Percentiles rank a stretch among this genome's conserved stretches.
Conservation (phyloP, 73 alveolate genomes). For the Blepharisma stoltei region DNA sequence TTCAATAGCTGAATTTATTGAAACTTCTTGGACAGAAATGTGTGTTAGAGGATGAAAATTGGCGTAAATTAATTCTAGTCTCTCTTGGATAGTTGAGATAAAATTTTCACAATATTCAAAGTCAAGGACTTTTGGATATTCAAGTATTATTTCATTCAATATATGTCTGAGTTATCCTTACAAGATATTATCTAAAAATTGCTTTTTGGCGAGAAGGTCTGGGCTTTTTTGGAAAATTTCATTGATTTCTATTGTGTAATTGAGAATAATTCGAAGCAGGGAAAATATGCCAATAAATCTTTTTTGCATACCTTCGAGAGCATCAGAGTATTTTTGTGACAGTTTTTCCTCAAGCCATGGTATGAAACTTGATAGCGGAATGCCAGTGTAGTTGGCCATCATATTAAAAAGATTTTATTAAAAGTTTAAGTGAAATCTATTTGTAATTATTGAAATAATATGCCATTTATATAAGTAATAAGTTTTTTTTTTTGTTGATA, state of each 20-base stretch:
- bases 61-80: not conserved
- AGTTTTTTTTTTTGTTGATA: too few species aligned
- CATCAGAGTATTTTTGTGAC: not conserved
- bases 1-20: not conserved
- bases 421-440: too few species aligned
- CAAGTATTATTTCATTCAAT: slow-evolving; percentile 1
- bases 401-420: too few species aligned
- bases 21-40: not conserved
- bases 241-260: not conserved
- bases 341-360: slow-evolving; percentile 6
- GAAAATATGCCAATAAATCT: slow-evolving; percentile 4
- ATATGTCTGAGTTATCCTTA: slow-evolving; percentile 9
- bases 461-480: too few species aligned
- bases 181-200: slow-evolving; percentile 18
- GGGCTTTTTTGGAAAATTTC: not conserved
- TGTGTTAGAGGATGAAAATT: slow-evolving; percentile 28
- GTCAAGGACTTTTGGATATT: slow-evolving; percentile 27
- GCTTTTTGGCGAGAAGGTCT: not conserved
- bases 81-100: not conserved
- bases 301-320: slow-evolving; percentile 26
- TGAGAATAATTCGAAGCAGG: not conserved
- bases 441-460: too few species aligned
- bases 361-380: not conserved
- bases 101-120: slow-evolving; percentile 15
- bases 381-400: too few species aligned